Conservation (phyloP, 371 early-diverging fungal genomes). For the Funneliformis caledonium region DNA sequence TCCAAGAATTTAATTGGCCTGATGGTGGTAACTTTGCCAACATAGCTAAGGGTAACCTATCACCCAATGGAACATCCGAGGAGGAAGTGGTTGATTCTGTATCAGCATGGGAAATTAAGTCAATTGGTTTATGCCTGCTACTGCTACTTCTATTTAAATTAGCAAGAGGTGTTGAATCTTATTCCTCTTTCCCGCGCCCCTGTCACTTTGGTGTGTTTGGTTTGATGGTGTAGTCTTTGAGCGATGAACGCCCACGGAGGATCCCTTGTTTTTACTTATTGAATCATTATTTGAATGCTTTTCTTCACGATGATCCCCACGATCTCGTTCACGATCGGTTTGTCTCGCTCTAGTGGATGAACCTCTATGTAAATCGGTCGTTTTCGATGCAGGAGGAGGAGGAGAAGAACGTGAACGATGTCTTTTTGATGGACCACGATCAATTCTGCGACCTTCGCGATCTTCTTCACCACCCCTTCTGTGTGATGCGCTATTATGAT, state of each 20-base stretch:
- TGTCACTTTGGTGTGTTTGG: neutral
- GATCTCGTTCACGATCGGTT: neutral
- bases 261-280: neutral
- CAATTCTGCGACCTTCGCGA: neutral
- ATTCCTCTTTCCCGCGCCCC: neutral
- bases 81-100: neutral
- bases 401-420: neutral
- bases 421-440: neutral
- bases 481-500: neutral
- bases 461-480: neutral
- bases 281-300: neutral
- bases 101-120: neutral
- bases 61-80: slow-evolving; percentile 5
- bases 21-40: neutral
- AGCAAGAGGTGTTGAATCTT: neutral
- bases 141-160: neutral
- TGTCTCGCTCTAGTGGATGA: neutral
- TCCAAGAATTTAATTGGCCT: neutral
- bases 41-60: slow-evolving; percentile 28
- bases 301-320: neutral
- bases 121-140: neutral
- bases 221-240: neutral
- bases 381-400: neutral
- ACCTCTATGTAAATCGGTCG: neutral
- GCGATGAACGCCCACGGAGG: neutral